Conservation (phyloP, 768 basidiomycete species). For the Lactarius trivialis region DNA sequence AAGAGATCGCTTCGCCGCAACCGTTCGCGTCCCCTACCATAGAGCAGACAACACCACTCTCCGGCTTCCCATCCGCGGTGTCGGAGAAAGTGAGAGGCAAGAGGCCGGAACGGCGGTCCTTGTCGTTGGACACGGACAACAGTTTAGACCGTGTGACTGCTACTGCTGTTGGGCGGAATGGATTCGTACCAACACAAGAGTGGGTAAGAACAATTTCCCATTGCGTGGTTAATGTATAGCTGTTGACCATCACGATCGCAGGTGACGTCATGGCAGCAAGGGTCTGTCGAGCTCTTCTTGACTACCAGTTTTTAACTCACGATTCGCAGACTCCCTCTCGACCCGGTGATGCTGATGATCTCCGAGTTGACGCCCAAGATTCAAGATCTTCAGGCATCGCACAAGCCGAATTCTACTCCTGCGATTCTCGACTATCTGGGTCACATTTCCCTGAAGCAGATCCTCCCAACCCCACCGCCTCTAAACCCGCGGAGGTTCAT, state of each 20-base stretch:
- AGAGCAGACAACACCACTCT: slow-evolving; percentile 27
- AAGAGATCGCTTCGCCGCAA: slow-evolving; percentile 26
- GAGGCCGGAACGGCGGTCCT: slow-evolving; percentile 69
- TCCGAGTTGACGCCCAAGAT: slow-evolving; percentile 84
- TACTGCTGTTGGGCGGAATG: slow-evolving; percentile 74
- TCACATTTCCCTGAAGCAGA: slow-evolving; percentile 57
- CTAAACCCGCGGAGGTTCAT: slow-evolving; percentile 67
- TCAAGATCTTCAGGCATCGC: slow-evolving; percentile 70
- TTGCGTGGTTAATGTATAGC: not conserved
- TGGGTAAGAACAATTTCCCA: slow-evolving; percentile 60
- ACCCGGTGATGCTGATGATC: slow-evolving; percentile 79
- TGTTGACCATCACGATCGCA: slow-evolving; percentile 27
- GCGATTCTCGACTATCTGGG: slow-evolving; percentile 72
- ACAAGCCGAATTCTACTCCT: slow-evolving; percentile 53
- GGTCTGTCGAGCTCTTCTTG: slow-evolving; percentile 41
- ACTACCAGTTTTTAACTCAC: not conserved
- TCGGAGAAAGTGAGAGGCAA: slow-evolving; percentile 94
- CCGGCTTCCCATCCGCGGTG: slow-evolving; percentile 29
- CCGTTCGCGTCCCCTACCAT: slow-evolving; percentile 41
- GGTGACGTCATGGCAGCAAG: slow-evolving; percentile 96
- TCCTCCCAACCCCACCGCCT: slow-evolving; percentile 66
- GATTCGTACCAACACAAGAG: slow-evolving; percentile 93
- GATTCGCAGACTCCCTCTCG: slow-evolving; percentile 67
- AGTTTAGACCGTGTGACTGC: slow-evolving; percentile 61
- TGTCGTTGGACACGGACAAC: slow-evolving; percentile 43